A percentile compares a stretch with the other conserved stretches of the same genome.
Conservation (phyloP, 2,329 filamentous ascomycete genomes). For the Aspergillus floridensis region DNA sequence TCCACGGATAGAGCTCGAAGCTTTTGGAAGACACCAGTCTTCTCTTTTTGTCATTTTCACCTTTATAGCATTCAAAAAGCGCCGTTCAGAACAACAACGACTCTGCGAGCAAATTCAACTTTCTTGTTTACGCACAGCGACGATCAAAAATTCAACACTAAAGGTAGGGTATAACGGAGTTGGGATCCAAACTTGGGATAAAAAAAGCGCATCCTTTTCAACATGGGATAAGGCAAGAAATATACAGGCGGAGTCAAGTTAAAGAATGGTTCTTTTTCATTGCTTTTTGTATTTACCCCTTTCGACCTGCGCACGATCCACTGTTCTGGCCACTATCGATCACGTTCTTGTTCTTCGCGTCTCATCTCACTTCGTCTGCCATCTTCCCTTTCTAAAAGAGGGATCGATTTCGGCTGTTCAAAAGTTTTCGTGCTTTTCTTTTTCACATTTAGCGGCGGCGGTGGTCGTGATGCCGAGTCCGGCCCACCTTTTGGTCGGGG, state of each 20-base stretch:
- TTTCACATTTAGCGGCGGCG: no score
- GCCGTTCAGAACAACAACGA: constrained; percentile 10
- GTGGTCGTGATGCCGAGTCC: no score
- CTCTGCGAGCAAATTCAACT: background rate
- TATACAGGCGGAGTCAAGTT: constrained; percentile 7
- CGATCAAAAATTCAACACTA: background rate
- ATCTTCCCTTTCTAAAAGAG: background rate
- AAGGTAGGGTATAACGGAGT: constrained; percentile 18
- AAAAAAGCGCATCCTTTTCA: constrained; percentile 27
- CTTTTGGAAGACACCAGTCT: background rate
- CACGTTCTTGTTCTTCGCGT: background rate
- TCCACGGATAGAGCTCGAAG: constrained; percentile 9
- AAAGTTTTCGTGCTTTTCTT: no score
- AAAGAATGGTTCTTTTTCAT: background rate
- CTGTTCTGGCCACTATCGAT: background rate
- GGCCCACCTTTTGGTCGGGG: no score
- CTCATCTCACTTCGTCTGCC: background rate
- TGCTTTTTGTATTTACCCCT: background rate
- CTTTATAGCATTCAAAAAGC: background rate
- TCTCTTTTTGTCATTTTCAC: background rate
- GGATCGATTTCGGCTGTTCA: background rate
- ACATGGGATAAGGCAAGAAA: constrained; percentile 26
- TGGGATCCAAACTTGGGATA: constrained; percentile 13
- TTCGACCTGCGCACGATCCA: background rate
- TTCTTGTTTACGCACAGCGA: background rate